Conservation (phyloP, 352 stramenopile genomes). For the Phytophthora pini region DNA sequence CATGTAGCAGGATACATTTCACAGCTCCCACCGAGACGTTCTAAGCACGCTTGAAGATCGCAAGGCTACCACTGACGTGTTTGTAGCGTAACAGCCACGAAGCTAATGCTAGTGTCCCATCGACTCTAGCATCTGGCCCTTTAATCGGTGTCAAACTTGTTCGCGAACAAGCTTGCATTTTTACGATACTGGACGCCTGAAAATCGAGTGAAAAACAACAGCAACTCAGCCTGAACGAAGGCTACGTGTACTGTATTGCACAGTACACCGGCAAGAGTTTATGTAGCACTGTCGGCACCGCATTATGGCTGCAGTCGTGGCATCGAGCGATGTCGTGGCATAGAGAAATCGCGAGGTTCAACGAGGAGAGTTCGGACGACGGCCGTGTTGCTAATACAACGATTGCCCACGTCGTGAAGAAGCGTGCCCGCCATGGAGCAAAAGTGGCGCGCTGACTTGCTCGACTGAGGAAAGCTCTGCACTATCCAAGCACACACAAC, state of each 20-base stretch:
- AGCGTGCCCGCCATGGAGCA: conserved; percentile 7
- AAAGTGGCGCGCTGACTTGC: background rate
- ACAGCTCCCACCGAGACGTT: background rate
- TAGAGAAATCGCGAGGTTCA: conserved; percentile 7
- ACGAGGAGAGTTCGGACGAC: background rate
- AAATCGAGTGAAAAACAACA: too few relatives aligned
- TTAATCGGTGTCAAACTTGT: background rate
- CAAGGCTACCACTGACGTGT: conserved; percentile 5
- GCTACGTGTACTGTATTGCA: background rate
- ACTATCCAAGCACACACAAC: conserved; percentile 2
- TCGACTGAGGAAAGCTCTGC: conserved; percentile 4
- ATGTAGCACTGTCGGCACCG: background rate
- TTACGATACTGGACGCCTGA: too few relatives aligned
- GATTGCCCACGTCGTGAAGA: conserved; percentile 1
- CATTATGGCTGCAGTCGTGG: background rate
- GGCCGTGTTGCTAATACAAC: background rate
- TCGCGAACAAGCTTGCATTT: background rate
- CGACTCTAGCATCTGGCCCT: background rate
- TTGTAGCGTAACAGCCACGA: background rate
- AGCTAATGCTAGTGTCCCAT: conserved; percentile 1
- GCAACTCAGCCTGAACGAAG: background rate
- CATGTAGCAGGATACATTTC: too few relatives aligned
- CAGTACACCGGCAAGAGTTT: background rate
- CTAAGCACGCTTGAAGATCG: conserved; percentile 7
- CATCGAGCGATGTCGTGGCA: background rate